Evolutionary conservation across 208 protist genomes (phyloP).

Genomic region (Trypanosoma platydactyli): DNA sequence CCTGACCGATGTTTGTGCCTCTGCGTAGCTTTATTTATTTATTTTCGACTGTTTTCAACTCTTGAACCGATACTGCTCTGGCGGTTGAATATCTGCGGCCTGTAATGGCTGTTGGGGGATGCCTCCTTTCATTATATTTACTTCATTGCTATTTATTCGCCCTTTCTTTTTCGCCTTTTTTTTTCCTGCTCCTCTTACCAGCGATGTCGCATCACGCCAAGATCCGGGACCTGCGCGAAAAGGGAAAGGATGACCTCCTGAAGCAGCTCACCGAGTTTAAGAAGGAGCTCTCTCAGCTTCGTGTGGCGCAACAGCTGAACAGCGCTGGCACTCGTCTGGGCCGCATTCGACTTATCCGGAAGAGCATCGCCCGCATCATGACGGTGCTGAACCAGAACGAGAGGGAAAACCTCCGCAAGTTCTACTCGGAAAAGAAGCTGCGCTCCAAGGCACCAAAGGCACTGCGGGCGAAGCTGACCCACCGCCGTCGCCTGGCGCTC

Average conservation of each 20-base stretch:
- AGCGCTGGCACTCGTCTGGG: constrained; percentile 89
- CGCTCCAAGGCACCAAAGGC: constrained; percentile 72
- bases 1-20: not conserved
- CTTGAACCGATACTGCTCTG: no score
- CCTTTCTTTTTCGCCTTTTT: not conserved
- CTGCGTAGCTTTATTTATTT: no score
- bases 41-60: no score
- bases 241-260: constrained; percentile 96
- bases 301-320: constrained; percentile 95
- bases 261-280: constrained; percentile 97
- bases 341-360: constrained; percentile 96
- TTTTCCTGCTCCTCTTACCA: not conserved
- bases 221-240: constrained; percentile 91
- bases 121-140: not conserved
- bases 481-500: constrained; percentile 85
- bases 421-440: constrained; percentile 94
- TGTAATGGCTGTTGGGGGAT: no score
- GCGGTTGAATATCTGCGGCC: no score
- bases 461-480: constrained; percentile 86
- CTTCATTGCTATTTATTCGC: not conserved
- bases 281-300: constrained; percentile 96
- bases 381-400: constrained; percentile 98
- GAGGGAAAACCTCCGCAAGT: constrained; percentile 89
- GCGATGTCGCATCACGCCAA: constrained; percentile 86
- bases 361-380: constrained; percentile 96